Evolutionary conservation across 1,284 basidiomycete species (phyloP).

Genomic region (Cutaneotrichosporon sp.): DNA sequence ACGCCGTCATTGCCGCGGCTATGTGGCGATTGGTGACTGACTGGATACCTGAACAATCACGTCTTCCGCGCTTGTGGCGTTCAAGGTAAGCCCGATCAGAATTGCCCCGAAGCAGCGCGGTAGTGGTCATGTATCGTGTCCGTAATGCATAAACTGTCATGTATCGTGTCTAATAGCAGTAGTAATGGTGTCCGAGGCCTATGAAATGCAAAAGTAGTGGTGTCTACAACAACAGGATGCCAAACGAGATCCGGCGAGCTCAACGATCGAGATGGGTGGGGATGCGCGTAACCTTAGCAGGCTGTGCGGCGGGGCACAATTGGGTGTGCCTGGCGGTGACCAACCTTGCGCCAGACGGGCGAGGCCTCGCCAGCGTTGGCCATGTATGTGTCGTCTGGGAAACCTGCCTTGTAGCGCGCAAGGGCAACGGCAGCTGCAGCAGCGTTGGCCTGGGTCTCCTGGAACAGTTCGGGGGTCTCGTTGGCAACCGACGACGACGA

Average conservation of each 20-base stretch:
- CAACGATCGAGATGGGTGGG: neutral
- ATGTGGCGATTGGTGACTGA: neutral
- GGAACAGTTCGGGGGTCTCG: conserved; percentile 9
- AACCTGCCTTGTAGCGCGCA: neutral
- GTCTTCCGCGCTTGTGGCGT: neutral
- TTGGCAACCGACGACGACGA: conserved; percentile 9
- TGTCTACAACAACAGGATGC: neutral
- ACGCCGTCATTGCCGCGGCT: neutral
- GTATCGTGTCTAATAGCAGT: neutral
- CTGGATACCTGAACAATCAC: neutral
- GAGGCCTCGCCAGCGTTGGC: conserved; percentile 2
- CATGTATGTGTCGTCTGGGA: conserved; percentile 9
- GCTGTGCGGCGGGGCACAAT: conserved; percentile 5
- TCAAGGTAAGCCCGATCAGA: neutral
- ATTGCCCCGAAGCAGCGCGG: neutral
- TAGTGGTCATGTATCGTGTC: too few relatives aligned
- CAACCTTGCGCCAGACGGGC: conserved; percentile 16
- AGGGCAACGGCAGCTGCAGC: neutral
- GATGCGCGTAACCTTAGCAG: neutral
- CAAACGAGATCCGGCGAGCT: neutral
- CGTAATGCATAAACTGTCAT: too few relatives aligned
- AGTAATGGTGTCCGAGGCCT: neutral
- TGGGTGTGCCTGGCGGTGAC: conserved; percentile 13
- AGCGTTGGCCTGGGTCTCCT: neutral
- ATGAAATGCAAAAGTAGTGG: neutral